A percentile compares a stretch with the other conserved stretches of the same genome.
phyloP scores from a whole-genome alignment of 345 rosid genomes.

The Geranium brycei region DNA sequence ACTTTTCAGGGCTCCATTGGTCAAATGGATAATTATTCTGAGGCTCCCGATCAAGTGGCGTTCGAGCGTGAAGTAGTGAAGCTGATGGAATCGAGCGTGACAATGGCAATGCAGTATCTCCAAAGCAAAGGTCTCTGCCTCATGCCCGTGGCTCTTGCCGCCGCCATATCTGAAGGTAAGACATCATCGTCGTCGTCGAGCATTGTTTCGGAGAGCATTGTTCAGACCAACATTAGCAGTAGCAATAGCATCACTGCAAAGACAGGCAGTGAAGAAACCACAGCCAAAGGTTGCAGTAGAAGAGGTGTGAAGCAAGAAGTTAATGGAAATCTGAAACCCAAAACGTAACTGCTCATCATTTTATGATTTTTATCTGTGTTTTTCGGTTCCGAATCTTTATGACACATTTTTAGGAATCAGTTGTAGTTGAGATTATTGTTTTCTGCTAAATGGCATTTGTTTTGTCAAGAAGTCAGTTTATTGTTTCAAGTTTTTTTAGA shows the following conservation, averaged over 20 bases:
- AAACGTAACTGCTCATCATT: background rate
- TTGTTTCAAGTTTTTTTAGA: too few species aligned
- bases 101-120: constrained; percentile 43
- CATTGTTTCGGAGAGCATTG: constrained; percentile 3
- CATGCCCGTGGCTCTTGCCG: constrained; percentile 43
- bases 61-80: constrained; percentile 44
- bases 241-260: constrained; percentile 5
- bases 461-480: too few species aligned
- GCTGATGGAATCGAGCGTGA: constrained; percentile 45
- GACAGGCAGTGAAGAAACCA: constrained; percentile 5
- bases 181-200: constrained; percentile 16
- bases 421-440: too few species aligned
- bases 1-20: constrained; percentile 18
- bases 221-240: constrained; percentile 2
- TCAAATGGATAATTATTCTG: constrained; percentile 20
- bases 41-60: constrained; percentile 23
- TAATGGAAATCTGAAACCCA: background rate
- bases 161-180: constrained; percentile 17
- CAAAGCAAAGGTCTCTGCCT: constrained; percentile 48
- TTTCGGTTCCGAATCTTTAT: background rate
- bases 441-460: too few species aligned
- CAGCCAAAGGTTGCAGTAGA: constrained; percentile 9
- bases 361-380: background rate
- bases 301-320: constrained; percentile 10
- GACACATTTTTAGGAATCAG: too few species aligned